Conservation (phyloP, 305 asterid genomes). For the Lippia alba region DNA sequence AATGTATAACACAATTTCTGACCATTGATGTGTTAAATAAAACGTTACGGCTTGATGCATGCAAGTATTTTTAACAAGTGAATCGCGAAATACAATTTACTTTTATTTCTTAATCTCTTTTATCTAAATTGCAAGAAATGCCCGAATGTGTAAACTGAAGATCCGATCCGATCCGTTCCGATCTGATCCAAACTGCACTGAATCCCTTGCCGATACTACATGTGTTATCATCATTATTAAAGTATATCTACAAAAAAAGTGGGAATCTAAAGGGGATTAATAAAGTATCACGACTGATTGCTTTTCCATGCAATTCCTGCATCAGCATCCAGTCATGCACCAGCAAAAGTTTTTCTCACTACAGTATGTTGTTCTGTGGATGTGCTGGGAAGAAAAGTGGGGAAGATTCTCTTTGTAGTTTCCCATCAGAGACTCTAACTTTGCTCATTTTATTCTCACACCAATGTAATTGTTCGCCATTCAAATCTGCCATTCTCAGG, state of each 20-base stretch:
- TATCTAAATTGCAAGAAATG: no score
- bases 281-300: not conserved
- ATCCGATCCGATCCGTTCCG: no score
- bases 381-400: slow-evolving; percentile 98
- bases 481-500: slow-evolving; percentile 71
- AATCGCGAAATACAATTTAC: no score
- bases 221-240: slow-evolving; percentile 1
- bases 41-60: no score
- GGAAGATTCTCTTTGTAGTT: slow-evolving; percentile 82
- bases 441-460: slow-evolving; percentile 92
- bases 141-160: no score
- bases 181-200: not conserved
- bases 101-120: no score
- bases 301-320: slow-evolving; percentile 38
- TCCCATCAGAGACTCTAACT: slow-evolving; percentile 77
- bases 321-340: slow-evolving; percentile 57
- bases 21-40: no score
- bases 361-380: slow-evolving; percentile 35
- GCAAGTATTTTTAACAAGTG: no score
- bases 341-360: slow-evolving; percentile 16
- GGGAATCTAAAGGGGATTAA: not conserved
- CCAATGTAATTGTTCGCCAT: slow-evolving; percentile 84
- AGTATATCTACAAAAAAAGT: slow-evolving; percentile 28
- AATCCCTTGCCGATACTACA: slow-evolving; percentile 18
- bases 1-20: no score